Evolutionary conservation across 495 filamentous ascomycete genomes (phyloP).

Genomic region (Hyaloscypha variabilis): DNA sequence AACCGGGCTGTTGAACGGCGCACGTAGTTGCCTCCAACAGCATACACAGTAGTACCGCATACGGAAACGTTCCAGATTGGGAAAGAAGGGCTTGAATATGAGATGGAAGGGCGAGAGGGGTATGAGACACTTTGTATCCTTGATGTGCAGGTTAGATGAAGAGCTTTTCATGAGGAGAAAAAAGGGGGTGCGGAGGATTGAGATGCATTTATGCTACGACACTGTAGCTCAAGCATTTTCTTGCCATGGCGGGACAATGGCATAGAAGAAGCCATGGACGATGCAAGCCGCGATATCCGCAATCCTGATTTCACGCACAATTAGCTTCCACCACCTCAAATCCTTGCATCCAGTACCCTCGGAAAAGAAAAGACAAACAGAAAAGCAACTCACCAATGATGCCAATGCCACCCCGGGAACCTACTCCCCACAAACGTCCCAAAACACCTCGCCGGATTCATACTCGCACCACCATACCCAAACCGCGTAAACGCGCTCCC

Average conservation of each 20-base stretch:
- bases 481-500: slow-evolving; percentile 39
- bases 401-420: slow-evolving; percentile 23
- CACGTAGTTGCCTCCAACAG: background rate
- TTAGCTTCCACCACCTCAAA: background rate
- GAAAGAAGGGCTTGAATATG: background rate
- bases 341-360: background rate
- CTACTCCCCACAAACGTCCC: slow-evolving; percentile 17
- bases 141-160: background rate
- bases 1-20: background rate
- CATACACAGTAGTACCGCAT: background rate
- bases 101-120: background rate
- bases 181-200: too few species aligned
- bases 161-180: background rate
- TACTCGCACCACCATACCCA: slow-evolving; percentile 36
- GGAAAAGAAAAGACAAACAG: background rate
- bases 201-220: background rate
- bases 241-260: slow-evolving; percentile 15
- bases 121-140: background rate
- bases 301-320: background rate
- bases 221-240: background rate
- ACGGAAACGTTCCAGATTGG: background rate
- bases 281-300: slow-evolving; percentile 17
- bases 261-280: slow-evolving; percentile 14
- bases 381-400: slow-evolving; percentile 24
- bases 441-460: slow-evolving; percentile 27